phyloP scores from a whole-genome alignment of 148 eudicot species.

The Pouteria glomerata region DNA sequence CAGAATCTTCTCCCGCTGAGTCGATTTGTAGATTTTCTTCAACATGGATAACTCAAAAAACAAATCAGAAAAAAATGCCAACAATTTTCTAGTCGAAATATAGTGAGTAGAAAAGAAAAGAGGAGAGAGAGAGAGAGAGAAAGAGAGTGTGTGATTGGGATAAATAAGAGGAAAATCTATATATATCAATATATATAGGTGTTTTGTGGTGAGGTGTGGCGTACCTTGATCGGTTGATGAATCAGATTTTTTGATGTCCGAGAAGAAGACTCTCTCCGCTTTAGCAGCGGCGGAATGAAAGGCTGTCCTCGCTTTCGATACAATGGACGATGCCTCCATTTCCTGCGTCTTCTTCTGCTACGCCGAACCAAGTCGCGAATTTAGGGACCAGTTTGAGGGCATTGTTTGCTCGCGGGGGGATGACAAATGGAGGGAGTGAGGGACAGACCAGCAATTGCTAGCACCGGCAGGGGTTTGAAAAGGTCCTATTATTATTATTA shows the following conservation, averaged over 20 bases:
- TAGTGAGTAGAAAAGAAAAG: background rate
- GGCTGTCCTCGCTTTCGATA: slow-evolving; percentile 78
- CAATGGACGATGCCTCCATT: slow-evolving; percentile 55
- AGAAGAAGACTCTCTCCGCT: slow-evolving; percentile 76
- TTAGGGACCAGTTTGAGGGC: slow-evolving; percentile 12
- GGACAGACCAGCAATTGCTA: no score
- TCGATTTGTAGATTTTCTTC: slow-evolving; percentile 6
- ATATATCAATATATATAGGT: no score
- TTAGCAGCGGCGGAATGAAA: slow-evolving; percentile 91
- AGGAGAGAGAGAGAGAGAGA: background rate
- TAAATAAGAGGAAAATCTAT: background rate
- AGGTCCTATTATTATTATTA: no score
- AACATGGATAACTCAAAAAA: background rate
- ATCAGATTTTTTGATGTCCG: slow-evolving; percentile 74
- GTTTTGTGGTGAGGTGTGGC: background rate
- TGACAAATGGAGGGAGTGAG: background rate
- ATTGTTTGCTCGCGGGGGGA: slow-evolving; percentile 8
- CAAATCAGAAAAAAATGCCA: background rate
- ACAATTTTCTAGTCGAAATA: slow-evolving; percentile 10
- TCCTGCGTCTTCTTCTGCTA: slow-evolving; percentile 8
- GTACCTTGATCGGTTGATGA: slow-evolving; percentile 45
- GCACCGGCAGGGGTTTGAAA: background rate
- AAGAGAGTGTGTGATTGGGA: background rate
- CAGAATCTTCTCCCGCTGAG: slow-evolving; percentile 27
- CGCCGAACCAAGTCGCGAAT: background rate